Evolutionary conservation across 2,329 filamentous ascomycete species (phyloP).

Genomic region (Sarocladium oryzae): DNA sequence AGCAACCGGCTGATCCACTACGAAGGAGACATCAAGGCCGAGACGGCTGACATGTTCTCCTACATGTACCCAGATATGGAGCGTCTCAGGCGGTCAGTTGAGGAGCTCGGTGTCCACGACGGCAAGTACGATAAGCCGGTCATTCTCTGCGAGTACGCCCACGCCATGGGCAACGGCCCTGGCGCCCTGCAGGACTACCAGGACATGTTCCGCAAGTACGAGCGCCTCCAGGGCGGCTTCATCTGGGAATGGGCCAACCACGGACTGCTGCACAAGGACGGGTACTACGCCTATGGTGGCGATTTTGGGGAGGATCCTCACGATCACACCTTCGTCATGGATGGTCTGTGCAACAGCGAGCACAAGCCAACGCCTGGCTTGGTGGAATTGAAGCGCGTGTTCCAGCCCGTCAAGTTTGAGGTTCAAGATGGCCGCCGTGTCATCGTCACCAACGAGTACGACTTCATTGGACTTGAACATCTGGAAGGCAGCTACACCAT

Average conservation of each 20-base stretch:
- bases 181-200: slow-evolving; percentile 64
- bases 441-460: slow-evolving; percentile 39
- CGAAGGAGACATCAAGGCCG: slow-evolving; percentile 55
- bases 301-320: slow-evolving; percentile 57
- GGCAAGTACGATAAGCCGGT: slow-evolving; percentile 47
- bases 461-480: slow-evolving; percentile 40
- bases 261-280: slow-evolving; percentile 37
- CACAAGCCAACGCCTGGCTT: slow-evolving; percentile 52
- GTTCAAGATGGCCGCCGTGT: slow-evolving; percentile 25
- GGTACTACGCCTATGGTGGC: slow-evolving; percentile 54
- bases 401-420: slow-evolving; percentile 43
- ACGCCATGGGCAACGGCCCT: slow-evolving; percentile 70
- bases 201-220: slow-evolving; percentile 53
- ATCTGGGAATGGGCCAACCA: slow-evolving; percentile 63
- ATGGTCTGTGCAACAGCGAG: slow-evolving; percentile 48
- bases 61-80: slow-evolving; percentile 59
- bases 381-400: slow-evolving; percentile 49
- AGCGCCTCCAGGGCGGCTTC: slow-evolving; percentile 58
- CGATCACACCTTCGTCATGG: slow-evolving; percentile 56
- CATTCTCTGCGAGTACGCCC: slow-evolving; percentile 50
- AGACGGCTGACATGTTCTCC: slow-evolving; percentile 58
- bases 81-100: slow-evolving; percentile 31
- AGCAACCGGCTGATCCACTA: slow-evolving; percentile 54
- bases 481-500: slow-evolving; percentile 37
- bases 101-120: not conserved